Conservation (phyloP, 306 rosid genomes). For the Vigna unguiculata region DNA sequence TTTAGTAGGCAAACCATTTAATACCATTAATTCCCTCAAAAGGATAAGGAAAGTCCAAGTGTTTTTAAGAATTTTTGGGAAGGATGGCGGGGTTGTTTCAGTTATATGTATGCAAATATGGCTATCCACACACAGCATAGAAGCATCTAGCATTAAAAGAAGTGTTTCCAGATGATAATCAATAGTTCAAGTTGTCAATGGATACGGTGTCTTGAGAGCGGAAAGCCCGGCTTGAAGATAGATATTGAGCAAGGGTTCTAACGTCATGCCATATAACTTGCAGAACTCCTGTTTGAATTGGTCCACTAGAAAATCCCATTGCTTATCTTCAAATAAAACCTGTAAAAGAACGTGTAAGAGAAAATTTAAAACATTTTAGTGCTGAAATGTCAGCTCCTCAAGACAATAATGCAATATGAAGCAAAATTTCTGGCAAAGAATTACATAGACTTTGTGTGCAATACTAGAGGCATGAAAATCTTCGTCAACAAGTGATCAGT, state of each 20-base stretch:
- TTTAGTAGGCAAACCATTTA: neutral
- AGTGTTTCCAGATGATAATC: constrained; percentile 21
- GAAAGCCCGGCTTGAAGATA: constrained; percentile 97
- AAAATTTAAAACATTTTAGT: constrained; percentile 35
- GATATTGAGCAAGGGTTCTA: constrained; percentile 89
- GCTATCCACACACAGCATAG: constrained; percentile 15
- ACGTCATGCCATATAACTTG: constrained; percentile 96
- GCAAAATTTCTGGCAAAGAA: constrained; percentile 20
- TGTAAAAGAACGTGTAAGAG: constrained; percentile 50
- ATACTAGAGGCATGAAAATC: constrained; percentile 4
- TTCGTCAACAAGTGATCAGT: constrained; percentile 7
- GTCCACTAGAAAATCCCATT: constrained; percentile 90
- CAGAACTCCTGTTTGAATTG: constrained; percentile 96
- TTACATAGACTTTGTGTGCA: constrained; percentile 8
- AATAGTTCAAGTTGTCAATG: constrained; percentile 38
- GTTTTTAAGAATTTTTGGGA: neutral
- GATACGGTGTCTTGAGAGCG: constrained; percentile 98
- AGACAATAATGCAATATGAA: constrained; percentile 25
- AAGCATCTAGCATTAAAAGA: constrained; percentile 13
- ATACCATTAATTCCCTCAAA: constrained; percentile 16
- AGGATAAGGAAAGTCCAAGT: constrained; percentile 7
- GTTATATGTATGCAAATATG: constrained; percentile 25
- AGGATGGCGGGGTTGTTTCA: neutral
- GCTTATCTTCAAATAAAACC: constrained; percentile 91
- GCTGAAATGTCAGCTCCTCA: constrained; percentile 33